Evolutionary conservation across 2,329 filamentous ascomycete species (phyloP), one percentile per base, ranked within the genome.

Genomic region (Aspergillus ibericus): DNA sequence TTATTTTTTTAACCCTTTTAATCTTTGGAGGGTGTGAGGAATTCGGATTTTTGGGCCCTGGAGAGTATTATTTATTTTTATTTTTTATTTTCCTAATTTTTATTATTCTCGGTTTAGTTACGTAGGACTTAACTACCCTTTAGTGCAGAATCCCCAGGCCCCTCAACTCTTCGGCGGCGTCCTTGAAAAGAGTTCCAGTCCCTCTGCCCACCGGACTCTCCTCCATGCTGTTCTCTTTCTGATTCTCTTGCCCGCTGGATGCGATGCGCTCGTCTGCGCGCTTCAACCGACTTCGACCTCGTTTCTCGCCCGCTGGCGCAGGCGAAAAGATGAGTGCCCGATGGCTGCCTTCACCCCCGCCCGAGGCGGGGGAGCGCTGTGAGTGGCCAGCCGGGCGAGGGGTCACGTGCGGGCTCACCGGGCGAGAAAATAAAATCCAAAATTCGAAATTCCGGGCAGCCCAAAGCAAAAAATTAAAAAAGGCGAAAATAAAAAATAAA

Each of bases 381-480:
- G 59, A 62, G 51, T 62, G 62, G 62, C 51, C 62, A 60, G 53
- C 48, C 25, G 48, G 60, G 53, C 54, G 22, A 29, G 8, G 3
- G 42, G 32, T 65, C 64, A 66, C 64, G 64, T 66, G 64, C 5
- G 59, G 34, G 57, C 44, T 35, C 49, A 55, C 48, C 29, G 55
- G 44, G n/a, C 34, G 48, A 49, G 55, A 59, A 57, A 63, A 65
- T 63, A 55, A 62, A 61, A 62, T 50, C 38, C 58, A 55, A 62
- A 61, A 59, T 59, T 59, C 55, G 36, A 58, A 54, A 50, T 44
- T 54, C 42, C 25, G n/a, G 47, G 56, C 57, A 59, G 48, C 46
- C 53, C 9, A 62, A 62, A 65, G 61, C 49, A 29, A 62, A 62
- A 65, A 61, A 61, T 56, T 52, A 60, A 60, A 64, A 64, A 66